Percentiles rank a stretch among this genome's conserved stretches.
These are phyloP conservation scores for Flaveria ramosissima DNA, from an alignment of 129 eudicot genomes.

Conservation along the genomic window DNA sequence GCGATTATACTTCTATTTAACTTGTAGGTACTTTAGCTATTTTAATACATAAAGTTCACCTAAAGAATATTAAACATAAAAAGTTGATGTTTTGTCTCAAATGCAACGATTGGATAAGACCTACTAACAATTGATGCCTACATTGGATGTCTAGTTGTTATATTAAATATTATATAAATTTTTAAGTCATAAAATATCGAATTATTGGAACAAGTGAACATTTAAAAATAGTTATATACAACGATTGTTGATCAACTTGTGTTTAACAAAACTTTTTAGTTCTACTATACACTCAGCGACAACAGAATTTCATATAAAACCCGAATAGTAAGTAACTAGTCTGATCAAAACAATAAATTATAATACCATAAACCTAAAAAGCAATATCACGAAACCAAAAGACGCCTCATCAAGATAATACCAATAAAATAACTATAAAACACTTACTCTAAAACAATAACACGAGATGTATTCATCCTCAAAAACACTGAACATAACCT, in stretches of 20 bases:
- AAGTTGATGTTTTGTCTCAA: slow-evolving; percentile 11
- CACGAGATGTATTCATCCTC: no score
- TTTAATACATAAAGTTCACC: slow-evolving; percentile 3
- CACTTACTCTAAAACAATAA: no score
- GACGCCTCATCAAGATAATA: no score
- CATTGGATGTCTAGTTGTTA: neutral
- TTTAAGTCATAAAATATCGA: neutral
- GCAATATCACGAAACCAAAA: no score
- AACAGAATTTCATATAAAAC: no score
- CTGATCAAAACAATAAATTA: no score
- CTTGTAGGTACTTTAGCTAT: neutral
- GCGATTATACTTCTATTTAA: neutral
- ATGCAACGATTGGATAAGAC: neutral
- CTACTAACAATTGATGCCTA: neutral
- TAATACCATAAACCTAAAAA: no score
- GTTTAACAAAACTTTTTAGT: neutral
- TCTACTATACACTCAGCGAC: no score
- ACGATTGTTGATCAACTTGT: no score
- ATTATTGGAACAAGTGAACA: neutral
- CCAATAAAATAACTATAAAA: no score
- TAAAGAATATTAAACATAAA: slow-evolving; percentile 3
- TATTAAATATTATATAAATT: neutral
- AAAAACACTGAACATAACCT: no score
- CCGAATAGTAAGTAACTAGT: no score
- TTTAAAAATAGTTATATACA: neutral